Percentiles rank a stretch among this genome's conserved stretches.
These are phyloP conservation scores for Malus hybrid DNA, from an alignment of 331 rosid genomes.

Conservation along the genomic window DNA sequence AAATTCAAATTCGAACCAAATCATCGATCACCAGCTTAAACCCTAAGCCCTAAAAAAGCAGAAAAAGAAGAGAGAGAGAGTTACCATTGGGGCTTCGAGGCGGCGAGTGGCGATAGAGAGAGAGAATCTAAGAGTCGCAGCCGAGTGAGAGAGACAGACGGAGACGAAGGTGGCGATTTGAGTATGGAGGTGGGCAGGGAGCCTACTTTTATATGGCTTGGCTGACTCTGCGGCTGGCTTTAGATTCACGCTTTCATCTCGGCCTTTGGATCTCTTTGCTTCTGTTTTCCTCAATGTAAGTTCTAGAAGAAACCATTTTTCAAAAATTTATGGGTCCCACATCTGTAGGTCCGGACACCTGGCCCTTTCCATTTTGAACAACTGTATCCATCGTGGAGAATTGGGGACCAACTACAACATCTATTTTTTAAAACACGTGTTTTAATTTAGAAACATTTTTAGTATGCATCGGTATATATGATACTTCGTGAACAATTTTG, in stretches of 20 bases:
- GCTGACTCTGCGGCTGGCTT: constrained; percentile 18
- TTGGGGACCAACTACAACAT: too few relatives aligned
- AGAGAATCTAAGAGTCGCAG: background rate
- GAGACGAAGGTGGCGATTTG: background rate
- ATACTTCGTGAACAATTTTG: too few relatives aligned
- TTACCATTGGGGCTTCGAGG: constrained; percentile 12
- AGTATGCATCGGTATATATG: too few relatives aligned
- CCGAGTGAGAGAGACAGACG: background rate
- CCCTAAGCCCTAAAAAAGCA: background rate
- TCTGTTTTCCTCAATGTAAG: background rate
- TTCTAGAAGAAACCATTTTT: background rate
- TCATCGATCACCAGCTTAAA: background rate
- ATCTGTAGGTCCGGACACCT: too few relatives aligned
- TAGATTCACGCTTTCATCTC: constrained; percentile 25
- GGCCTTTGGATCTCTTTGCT: constrained; percentile 11
- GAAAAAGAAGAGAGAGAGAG: background rate
- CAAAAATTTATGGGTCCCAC: background rate
- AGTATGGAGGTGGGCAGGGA: background rate
- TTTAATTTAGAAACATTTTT: too few relatives aligned
- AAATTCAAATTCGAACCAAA: background rate
- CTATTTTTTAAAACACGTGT: too few relatives aligned
- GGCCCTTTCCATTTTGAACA: too few relatives aligned
- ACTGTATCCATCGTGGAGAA: too few relatives aligned
- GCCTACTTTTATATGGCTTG: background rate
- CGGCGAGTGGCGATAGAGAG: background rate